These are phyloP conservation scores for Rhodofomes roseus DNA, from an alignment of 1,284 basidiomycete species.

Conservation along the genomic window DNA sequence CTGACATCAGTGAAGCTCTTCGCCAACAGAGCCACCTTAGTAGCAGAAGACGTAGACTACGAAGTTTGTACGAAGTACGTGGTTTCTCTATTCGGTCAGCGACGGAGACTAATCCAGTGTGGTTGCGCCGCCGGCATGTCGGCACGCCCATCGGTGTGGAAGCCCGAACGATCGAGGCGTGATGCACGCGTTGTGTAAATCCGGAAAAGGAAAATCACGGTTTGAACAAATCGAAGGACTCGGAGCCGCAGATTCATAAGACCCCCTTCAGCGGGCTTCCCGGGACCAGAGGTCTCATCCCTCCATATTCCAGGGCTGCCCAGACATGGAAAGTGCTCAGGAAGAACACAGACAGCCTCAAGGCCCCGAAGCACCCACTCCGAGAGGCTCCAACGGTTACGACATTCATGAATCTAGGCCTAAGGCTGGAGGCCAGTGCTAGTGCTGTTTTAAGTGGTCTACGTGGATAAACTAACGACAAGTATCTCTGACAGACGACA, in stretches of 20 bases:
- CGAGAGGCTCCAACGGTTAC: not conserved
- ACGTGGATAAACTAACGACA: too few species aligned
- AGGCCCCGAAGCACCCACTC: too few species aligned
- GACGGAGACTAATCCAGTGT: too few species aligned
- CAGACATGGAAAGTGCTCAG: not conserved
- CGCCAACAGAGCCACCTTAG: too few species aligned
- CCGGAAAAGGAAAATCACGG: constrained; percentile 15
- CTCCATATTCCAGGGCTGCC: not conserved
- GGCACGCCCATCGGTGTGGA: not conserved
- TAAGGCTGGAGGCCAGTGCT: too few species aligned
- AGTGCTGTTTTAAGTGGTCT: too few species aligned
- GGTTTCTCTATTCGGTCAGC: too few species aligned
- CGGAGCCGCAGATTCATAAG: not conserved
- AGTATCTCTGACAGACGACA: not conserved
- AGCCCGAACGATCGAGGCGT: not conserved
- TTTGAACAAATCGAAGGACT: constrained; percentile 2
- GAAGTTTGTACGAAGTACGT: too few species aligned
- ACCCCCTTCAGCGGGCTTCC: not conserved
- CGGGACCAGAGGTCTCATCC: not conserved
- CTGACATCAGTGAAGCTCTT: too few species aligned
- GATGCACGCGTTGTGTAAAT: constrained; percentile 6
- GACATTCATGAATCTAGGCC: not conserved
- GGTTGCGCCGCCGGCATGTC: not conserved
- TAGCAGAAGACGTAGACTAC: too few species aligned
- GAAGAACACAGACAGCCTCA: not conserved